phyloP scores from a whole-genome alignment of 257 asterid genomes.

The Solanum virginianum region DNA sequence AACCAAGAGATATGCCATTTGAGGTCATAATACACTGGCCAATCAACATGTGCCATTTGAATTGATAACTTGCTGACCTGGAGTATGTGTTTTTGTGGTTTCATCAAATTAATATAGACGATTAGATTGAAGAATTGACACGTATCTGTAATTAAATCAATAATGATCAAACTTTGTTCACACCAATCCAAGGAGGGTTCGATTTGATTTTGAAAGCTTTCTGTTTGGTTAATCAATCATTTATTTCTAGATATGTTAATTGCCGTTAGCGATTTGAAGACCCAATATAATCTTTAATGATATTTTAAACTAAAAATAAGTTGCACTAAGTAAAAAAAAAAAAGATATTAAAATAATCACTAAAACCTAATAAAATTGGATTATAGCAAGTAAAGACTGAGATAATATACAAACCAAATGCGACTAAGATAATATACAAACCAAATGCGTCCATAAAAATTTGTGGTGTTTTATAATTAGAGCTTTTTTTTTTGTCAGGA shows the following conservation, averaged over 20 bases:
- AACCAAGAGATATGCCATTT: conserved; percentile 18
- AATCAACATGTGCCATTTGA: conserved; percentile 20
- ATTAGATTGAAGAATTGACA: not conserved
- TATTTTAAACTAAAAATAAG: not conserved
- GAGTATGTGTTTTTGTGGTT: not conserved
- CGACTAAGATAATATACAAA: not conserved
- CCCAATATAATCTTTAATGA: not conserved
- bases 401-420: not conserved
- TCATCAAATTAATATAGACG: not conserved
- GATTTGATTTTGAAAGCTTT: no score
- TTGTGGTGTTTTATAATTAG: not conserved
- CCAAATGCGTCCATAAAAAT: not conserved
- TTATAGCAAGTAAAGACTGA: no score
- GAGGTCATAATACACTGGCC: conserved; percentile 25
- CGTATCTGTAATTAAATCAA: not conserved
- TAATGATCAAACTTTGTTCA: not conserved
- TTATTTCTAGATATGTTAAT: no score
- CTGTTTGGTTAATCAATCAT: no score
- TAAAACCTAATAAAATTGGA: not conserved
- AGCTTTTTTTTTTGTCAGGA: not conserved
- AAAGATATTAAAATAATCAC: not conserved
- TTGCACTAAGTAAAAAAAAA: not conserved
- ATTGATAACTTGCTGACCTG: conserved; percentile 21
- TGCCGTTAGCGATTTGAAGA: not conserved
- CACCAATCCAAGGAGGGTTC: not conserved